Evolutionary conservation across 2,329 filamentous ascomycete species (phyloP), one percentile per base, ranked within the genome.

Genomic region (Penicillium rolfsii): DNA sequence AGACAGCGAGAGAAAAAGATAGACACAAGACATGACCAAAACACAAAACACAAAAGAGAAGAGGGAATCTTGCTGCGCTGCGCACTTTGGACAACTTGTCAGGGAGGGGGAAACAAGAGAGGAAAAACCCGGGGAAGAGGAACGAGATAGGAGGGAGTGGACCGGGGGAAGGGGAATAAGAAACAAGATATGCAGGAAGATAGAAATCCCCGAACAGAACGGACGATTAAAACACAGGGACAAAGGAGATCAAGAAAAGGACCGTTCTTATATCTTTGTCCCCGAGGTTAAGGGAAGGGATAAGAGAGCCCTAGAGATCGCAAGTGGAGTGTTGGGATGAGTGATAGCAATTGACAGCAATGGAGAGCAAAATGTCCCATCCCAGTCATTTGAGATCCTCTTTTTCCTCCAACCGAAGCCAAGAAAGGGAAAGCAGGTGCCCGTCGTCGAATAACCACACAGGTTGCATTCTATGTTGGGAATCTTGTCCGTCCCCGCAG

Each of bases 21-120:
- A 68, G 66, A 64, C 57, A 70, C 60, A 62, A 67, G 61, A 68
- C 64, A 67, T 59, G 57, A 60, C 64, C 55, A 48, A 64, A 65
- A 67, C 64, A 70, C 65, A 68, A 71, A 70, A 67, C 60, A 68
- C 64, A 64, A 70, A 68, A 72, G 69, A 70, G 72, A 72, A 75
- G 71, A 76, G 74, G 74, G 74, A 76, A 74, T 76, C 72, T 76
- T 75, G 73, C 72, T 74, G 73, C 72, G 73, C 71, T 76, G 73
- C 69, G 73, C 67, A 73, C 68, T 74, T 71, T 73, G 67, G 71
- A 69, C 70, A 69, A 68, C 70, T 64, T 67, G 68, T 66, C 66
- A 69, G 68, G 63, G 64, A 66, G 67, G 59, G 63, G 67, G 59
- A 64, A 70, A 68, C 61, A 59, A 66, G 59, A 58, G 59, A 67